Base-by-base conservation (phyloP, 148 eudicot genomes). In the Vaccinium vitisidaea region DNA sequence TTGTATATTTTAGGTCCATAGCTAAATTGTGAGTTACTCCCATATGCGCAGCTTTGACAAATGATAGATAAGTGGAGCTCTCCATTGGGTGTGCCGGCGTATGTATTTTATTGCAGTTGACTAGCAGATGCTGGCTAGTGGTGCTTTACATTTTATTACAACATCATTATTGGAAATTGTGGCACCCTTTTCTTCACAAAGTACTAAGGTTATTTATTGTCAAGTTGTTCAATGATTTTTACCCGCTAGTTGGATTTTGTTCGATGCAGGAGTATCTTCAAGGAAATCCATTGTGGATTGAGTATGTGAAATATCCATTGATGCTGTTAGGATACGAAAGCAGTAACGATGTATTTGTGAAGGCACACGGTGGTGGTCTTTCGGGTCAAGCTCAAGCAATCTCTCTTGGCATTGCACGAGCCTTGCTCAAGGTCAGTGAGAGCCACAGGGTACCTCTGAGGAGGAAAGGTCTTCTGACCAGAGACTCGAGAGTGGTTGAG, bases 321-420 rank as follows among this genome's bases (percentile, higher is more conserved):
- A 88, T 85, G 36, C 86, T 92, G 2, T 69, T 96, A 76, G 99
- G 99, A 61, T 96, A 94, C 32, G 99, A 94, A 87, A 87, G 83
- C 32, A 94, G 88, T 80, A 93, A 93, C 74, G 99, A 96, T 83
- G 97, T 96, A 12, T 96, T 96, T 83, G 97, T 96, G 67, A 96
- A 94, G 91, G 99, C 98, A 78, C 92, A 96, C 16, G 99, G 99
- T 30, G 99, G 99, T 69, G 97, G 98, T 75, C 97, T 96, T 6
- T 92, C 97, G 46, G 99, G 98, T 73, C 99, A 96, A 92, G 99
- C 99, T 53, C 99, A 96, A 84, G 99, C 99, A 32, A 92, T 96
- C 70, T 91, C 92, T n/a, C 97, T 96, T 85, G 99, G 99, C 65
- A 83, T 96, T 86, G 95, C 98, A 30, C 94, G 99, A 73, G 99